phyloP scores from a whole-genome alignment of 768 basidiomycete species.

The Hemileccinum rubropunctum region DNA sequence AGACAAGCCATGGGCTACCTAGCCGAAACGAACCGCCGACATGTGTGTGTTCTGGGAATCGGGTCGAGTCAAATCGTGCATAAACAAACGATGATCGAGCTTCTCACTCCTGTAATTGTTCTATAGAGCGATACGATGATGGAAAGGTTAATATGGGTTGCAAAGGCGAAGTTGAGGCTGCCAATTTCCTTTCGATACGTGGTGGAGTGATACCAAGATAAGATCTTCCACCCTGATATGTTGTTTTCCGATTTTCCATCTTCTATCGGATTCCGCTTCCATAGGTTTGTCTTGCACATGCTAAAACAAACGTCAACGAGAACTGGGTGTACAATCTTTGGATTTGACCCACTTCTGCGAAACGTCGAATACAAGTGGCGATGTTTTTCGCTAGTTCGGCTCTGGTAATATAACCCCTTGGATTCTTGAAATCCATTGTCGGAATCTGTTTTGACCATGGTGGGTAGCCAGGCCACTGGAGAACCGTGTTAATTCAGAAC shows the following conservation, averaged over 20 bases:
- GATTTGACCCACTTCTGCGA: constrained; percentile 48
- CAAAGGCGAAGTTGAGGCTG: constrained; percentile 69
- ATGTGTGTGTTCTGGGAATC: too few relatives aligned
- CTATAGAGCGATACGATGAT: background rate
- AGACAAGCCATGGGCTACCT: too few relatives aligned
- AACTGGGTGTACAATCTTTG: background rate
- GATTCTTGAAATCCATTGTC: constrained; percentile 75
- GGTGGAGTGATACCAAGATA: constrained; percentile 74
- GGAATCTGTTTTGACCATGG: constrained; percentile 82
- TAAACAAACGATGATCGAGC: too few relatives aligned
- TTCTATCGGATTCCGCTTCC: constrained; percentile 60
- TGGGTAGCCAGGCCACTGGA: constrained; percentile 77
- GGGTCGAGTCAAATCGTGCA: too few relatives aligned
- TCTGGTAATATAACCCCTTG: constrained; percentile 73
- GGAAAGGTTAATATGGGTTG: background rate
- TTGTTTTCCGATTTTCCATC: constrained; percentile 58
- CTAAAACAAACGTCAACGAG: constrained; percentile 33
- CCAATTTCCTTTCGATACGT: constrained; percentile 82
- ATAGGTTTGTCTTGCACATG: constrained; percentile 47
- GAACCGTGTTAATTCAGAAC: constrained; percentile 1
- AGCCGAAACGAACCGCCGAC: too few relatives aligned
- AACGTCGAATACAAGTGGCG: constrained; percentile 70
- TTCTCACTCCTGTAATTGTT: too few relatives aligned
- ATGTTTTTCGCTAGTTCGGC: constrained; percentile 78
- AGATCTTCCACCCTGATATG: constrained; percentile 65